A percentile compares a stretch with the other conserved stretches of the same genome.
phyloP scores from a whole-genome alignment of 2,329 filamentous ascomycete species.

The Chaetomium sp. region DNA sequence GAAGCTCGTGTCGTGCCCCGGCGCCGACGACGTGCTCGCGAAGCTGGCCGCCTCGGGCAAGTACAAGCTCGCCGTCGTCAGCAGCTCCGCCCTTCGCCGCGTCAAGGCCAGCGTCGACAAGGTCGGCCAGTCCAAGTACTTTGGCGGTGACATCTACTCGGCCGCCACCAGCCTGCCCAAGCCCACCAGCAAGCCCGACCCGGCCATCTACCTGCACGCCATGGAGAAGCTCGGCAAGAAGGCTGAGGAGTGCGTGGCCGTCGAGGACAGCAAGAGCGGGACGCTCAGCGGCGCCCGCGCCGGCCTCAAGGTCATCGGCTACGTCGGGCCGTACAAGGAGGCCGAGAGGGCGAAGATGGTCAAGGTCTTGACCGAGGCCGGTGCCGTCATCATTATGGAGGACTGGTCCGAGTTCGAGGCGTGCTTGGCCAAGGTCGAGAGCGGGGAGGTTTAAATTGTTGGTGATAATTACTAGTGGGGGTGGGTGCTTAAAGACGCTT shows the following conservation, averaged over 20 bases:
- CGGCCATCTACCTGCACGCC: slow-evolving; percentile 81
- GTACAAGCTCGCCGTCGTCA: slow-evolving; percentile 79
- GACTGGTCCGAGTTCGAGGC: slow-evolving; percentile 60
- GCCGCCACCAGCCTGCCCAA: slow-evolving; percentile 75
- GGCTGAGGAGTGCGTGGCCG: slow-evolving; percentile 71
- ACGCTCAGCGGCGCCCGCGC: slow-evolving; percentile 73
- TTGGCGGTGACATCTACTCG: slow-evolving; percentile 75
- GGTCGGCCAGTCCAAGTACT: slow-evolving; percentile 78
- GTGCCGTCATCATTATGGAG: slow-evolving; percentile 63
- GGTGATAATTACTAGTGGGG: background rate
- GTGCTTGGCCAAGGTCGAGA: slow-evolving; percentile 51
- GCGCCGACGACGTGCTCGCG: slow-evolving; percentile 68
- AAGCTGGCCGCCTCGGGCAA: slow-evolving; percentile 61
- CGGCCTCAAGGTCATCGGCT: slow-evolving; percentile 78
- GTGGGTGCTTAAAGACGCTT: too few relatives aligned
- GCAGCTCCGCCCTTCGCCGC: slow-evolving; percentile 75
- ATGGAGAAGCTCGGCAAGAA: slow-evolving; percentile 72
- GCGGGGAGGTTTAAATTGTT: slow-evolving; percentile 36
- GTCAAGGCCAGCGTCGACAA: slow-evolving; percentile 78
- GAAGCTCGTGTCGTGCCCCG: slow-evolving; percentile 67
- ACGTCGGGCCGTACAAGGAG: slow-evolving; percentile 75
- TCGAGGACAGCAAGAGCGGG: slow-evolving; percentile 89
- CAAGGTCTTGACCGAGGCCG: slow-evolving; percentile 60
- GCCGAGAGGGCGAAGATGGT: slow-evolving; percentile 67
- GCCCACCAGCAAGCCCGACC: slow-evolving; percentile 90